Conservation (phyloP, 805 yeast genomes). For the Spathaspora passalidarum region DNA sequence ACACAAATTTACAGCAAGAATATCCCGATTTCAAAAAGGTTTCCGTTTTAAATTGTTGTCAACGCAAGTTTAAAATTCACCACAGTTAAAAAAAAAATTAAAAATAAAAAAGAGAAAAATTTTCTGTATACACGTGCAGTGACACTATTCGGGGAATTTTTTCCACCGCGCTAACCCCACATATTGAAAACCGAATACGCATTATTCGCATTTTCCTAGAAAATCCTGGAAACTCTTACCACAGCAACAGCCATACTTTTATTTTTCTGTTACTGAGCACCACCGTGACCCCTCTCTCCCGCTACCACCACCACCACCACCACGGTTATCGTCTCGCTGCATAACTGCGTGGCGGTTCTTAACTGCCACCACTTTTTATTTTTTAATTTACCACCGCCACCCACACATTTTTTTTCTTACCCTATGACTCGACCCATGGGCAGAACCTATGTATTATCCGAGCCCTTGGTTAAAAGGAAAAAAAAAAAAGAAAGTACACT, state of each 20-base stretch:
- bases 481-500: neutral
- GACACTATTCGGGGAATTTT: neutral
- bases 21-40: neutral
- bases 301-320: neutral
- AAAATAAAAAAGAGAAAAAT: neutral
- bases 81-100: neutral
- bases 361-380: neutral
- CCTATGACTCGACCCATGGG: no score
- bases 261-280: neutral
- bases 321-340: neutral
- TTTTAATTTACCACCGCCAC: neutral
- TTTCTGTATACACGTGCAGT: neutral
- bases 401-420: no score
- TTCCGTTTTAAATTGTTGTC: neutral
- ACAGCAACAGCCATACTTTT: neutral
- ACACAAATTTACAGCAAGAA: neutral
- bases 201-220: neutral
- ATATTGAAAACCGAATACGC: neutral
- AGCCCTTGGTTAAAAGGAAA: no score
- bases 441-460: no score
- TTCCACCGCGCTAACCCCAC: slow-evolving; percentile 1
- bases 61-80: neutral
- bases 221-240: neutral
- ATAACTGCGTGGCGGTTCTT: neutral
- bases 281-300: neutral